Base-by-base conservation (phyloP, 495 filamentous ascomycete genomes). In the Xanthoparmelia taractica region DNA sequence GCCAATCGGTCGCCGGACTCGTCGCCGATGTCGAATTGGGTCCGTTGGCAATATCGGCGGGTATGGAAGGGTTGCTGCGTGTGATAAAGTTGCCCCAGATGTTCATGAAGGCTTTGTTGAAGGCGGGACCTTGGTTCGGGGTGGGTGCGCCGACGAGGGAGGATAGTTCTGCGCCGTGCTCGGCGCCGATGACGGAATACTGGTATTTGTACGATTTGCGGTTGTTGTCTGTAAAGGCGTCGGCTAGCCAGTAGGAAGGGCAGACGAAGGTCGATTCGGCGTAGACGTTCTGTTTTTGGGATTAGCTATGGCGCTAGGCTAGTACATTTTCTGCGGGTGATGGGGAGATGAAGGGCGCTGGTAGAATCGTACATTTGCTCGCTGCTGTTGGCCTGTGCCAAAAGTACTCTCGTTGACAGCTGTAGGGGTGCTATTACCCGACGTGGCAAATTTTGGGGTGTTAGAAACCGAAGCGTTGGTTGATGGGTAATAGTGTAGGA, bases 261-360 rank as follows among this genome's bases (percentile, higher is more conserved):
- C 85, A 89, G 65, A 76, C 74, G 59, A 88, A 87, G 10, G 77
- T 82, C 17, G 78, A 80, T 70, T 89, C 86, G 60, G 80, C 81
- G 59, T 80, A 82, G 59, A 87, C 74, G 69, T 85, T 83, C 74
- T 80, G 69, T 60, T 27, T 12, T 15, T 40, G 74, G 72, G 68
- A 47, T 75, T 59, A 2, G 75, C n/a, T 10, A 68, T 60, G 15
- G 63, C 61, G 40, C 63, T 52, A 8, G 67, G 29, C 25, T 74
- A 69, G 41, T 5, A 45, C 18, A 8, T n/a, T n/a, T 4, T n/a
- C 38, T 40, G 38, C 38, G 8, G 38, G 38, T 12, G 7, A 12
- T 40, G 38, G 15, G 38, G 38, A 15, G 38, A 15, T 2, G 40
- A 25, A 7, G 43, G n/a, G 17, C 1, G 10, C 20, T 2, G 8